phyloP scores from a whole-genome alignment of 23 red algal species.

The Gracilariopsis chorda region DNA sequence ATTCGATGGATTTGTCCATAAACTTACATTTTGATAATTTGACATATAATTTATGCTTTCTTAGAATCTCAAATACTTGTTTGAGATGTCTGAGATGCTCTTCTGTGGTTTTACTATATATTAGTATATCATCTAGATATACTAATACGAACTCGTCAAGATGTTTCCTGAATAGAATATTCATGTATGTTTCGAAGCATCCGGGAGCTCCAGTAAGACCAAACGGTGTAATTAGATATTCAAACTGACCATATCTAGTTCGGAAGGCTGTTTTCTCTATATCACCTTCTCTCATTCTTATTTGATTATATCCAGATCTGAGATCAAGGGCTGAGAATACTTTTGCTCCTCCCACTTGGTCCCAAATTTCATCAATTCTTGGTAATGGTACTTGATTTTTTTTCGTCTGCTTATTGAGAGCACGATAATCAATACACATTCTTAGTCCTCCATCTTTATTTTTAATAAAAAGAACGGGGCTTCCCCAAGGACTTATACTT shows the following conservation, averaged over 20 bases:
- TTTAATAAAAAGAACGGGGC: constrained; percentile 8
- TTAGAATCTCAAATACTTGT: constrained; percentile 1
- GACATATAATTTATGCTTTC: constrained; percentile 1
- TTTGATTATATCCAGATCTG: constrained; percentile 42
- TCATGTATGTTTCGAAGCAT: constrained; percentile 34
- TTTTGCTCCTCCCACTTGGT: constrained; percentile 36
- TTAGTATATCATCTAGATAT: constrained; percentile 43
- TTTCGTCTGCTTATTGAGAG: constrained; percentile 21
- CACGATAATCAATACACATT: constrained; percentile 22
- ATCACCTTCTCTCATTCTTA: neutral
- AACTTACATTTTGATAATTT: constrained; percentile 21
- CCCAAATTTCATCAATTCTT: constrained; percentile 53
- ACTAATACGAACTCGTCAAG: constrained; percentile 29
- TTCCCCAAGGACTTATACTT: constrained; percentile 41
- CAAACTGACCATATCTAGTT: constrained; percentile 45
- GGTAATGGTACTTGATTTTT: constrained; percentile 12
- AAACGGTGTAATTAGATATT: constrained; percentile 44
- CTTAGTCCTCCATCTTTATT: constrained; percentile 3
- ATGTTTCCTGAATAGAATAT: constrained; percentile 1
- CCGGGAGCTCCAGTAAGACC: constrained; percentile 26
- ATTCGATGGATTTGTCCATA: constrained; percentile 9
- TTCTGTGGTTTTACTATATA: constrained; percentile 33
- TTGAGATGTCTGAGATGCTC: constrained; percentile 14
- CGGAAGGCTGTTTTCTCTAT: constrained; percentile 26
- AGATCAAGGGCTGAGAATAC: constrained; percentile 39